Evolutionary conservation across 176 grass and related monocot genomes (phyloP).

Genomic region (Oryza longistaminata): DNA sequence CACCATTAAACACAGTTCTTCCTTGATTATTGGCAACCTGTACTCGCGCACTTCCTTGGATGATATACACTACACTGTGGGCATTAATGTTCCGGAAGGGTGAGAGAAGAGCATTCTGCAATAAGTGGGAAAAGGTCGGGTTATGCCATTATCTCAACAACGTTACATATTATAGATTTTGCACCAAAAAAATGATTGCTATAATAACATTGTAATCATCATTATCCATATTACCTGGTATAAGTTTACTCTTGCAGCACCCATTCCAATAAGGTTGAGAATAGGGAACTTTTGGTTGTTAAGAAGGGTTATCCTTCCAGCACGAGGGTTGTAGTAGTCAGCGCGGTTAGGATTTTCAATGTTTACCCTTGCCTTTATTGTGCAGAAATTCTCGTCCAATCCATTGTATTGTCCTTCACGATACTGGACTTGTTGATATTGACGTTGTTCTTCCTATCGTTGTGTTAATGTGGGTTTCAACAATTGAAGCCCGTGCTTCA

Average conservation of each 20-base stretch:
- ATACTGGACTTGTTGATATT: neutral
- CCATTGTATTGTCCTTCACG: neutral
- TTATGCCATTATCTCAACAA: neutral
- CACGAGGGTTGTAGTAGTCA: conserved; percentile 43
- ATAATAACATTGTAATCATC: neutral
- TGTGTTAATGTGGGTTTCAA: neutral
- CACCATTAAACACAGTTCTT: conserved; percentile 18
- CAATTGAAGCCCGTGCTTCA: conserved; percentile 3
- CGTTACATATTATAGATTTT: neutral
- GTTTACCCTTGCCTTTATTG: conserved; percentile 34
- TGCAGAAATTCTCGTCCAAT: conserved; percentile 47
- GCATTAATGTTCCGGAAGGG: conserved; percentile 42
- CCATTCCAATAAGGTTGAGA: conserved; percentile 44
- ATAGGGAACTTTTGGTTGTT: conserved; percentile 48
- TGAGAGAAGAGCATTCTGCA: conserved; percentile 20
- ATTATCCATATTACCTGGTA: neutral
- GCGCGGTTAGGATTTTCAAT: conserved; percentile 34
- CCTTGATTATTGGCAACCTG: conserved; percentile 20
- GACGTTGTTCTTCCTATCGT: neutral
- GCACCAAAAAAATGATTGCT: neutral
- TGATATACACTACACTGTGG: conserved; percentile 45
- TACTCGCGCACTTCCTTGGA: neutral
- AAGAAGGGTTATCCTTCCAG: conserved; percentile 30
- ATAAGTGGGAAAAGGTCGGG: neutral
- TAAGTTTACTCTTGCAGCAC: conserved; percentile 39